Base-by-base conservation (phyloP, 768 basidiomycete species). In the Calocybe gangraenosa region DNA sequence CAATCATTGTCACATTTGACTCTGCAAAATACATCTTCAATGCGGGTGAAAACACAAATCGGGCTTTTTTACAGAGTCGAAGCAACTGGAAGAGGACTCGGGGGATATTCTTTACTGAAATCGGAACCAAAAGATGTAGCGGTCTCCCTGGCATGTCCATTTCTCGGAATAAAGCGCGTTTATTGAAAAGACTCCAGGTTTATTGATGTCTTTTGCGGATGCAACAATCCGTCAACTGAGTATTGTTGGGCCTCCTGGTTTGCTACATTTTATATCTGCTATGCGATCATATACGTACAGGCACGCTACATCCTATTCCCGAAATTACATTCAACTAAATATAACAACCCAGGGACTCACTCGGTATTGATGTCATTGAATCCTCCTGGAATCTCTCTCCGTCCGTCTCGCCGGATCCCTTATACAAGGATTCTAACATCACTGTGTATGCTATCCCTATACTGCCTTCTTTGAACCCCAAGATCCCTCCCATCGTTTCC, bases 21-120 rank as follows among this genome's bases (percentile, higher is more conserved):
- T 70, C 75, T 42, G 83, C 78, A 10, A 87, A 90, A 54, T 97
- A 93, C 54, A 73, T 94, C 31, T 92, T 97, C 74, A 93, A 93
- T 63, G 81, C 74, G 15, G 84, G 89, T 7, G 92, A 96, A 63
- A 86, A 85, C 47, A 81, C 85, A 1, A 82, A 81, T 34, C 70
- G 94, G 28, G 67, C 85, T 0, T 87, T 86, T 58, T 64, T 83
- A 13, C 85, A 92, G 65, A 79, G 79, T 47, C 69, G 67, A 51
- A 67, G 75, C 36, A 79, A 78, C 39, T 78, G 88, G 75, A 79
- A 74, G 58, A 85, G 79, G 53, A 71, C 86, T 3, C 74, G 72
- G 30, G 83, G 73, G 1, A 47, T 95, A 7, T 94, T 96, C 63
- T 66, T 92, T 50, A 87, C 83, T 1, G 76, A 80, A 34, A 65